phyloP scores from a whole-genome alignment of 148 eudicot species.

The Nepenthes mirabilis region DNA sequence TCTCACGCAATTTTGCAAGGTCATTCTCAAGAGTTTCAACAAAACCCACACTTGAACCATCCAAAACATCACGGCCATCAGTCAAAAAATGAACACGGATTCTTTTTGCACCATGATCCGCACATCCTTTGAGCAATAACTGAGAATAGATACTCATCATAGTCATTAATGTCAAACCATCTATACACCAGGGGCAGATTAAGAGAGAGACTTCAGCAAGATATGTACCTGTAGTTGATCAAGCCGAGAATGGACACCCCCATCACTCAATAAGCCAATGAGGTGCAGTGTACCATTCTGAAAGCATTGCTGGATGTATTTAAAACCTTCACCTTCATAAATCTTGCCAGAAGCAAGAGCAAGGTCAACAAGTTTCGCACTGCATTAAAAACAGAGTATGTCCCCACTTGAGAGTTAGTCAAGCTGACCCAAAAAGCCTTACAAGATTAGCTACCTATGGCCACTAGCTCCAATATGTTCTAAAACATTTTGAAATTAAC shows the following conservation, averaged over 20 bases:
- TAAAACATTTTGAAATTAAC: no score
- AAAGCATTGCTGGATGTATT: conserved; percentile 60
- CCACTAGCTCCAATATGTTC: no score
- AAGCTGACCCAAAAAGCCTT: no score
- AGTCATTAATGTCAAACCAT: neutral
- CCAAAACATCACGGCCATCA: conserved; percentile 96
- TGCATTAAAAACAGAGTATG: conserved; percentile 5
- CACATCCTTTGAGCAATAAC: conserved; percentile 72
- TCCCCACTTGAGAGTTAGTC: no score
- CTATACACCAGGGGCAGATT: neutral
- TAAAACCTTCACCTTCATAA: conserved; percentile 80
- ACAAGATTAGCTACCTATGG: no score
- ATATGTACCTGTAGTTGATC: conserved; percentile 76
- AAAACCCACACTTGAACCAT: conserved; percentile 86
- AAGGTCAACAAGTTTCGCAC: conserved; percentile 88
- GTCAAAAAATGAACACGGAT: conserved; percentile 82
- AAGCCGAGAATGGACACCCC: conserved; percentile 93
- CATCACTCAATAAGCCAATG: conserved; percentile 87
- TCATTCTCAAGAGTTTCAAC: conserved; percentile 82
- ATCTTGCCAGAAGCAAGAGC: conserved; percentile 90
- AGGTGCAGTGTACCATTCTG: conserved; percentile 70
- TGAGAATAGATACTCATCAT: conserved; percentile 11
- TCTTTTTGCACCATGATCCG: conserved; percentile 78
- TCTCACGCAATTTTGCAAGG: conserved; percentile 46
- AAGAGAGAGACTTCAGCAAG: neutral